Percentiles rank a stretch among this genome's conserved stretches.
Conservation (phyloP, 495 filamentous ascomycete genomes). For the Hypomontagnella monticulosa region DNA sequence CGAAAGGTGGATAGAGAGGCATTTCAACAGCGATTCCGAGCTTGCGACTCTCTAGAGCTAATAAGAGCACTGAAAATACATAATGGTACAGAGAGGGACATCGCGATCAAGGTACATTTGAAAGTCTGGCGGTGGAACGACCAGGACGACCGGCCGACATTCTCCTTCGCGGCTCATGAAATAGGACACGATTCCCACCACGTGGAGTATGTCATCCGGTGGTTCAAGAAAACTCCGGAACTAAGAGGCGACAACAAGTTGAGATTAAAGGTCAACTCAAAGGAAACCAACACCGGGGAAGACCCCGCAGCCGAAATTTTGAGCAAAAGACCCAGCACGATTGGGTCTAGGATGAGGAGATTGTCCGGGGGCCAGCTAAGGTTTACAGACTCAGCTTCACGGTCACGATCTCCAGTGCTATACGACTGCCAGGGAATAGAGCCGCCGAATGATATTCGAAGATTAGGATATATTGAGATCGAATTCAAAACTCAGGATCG, state of each 20-base stretch:
- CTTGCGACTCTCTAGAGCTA: conserved; percentile 23
- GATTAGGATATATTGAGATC: conserved; percentile 33
- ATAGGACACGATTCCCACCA: conserved; percentile 11
- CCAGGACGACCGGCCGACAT: conserved; percentile 29
- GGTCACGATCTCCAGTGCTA: conserved; percentile 7
- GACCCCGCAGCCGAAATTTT: background rate
- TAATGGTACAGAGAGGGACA: conserved; percentile 15
- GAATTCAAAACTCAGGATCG: conserved; percentile 30
- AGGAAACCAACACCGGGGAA: conserved; percentile 12
- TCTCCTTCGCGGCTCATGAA: conserved; percentile 34
- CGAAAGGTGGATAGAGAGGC: conserved; percentile 28
- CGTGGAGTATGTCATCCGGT: conserved; percentile 35
- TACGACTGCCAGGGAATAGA: conserved; percentile 20
- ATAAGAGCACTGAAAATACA: conserved; percentile 26
- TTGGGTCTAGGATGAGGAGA: conserved; percentile 7
- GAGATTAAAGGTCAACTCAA: conserved; percentile 24
- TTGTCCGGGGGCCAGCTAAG: conserved; percentile 5
- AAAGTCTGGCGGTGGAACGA: conserved; percentile 35
- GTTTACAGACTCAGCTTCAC: conserved; percentile 4
- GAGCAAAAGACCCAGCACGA: conserved; percentile 10
- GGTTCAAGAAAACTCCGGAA: conserved; percentile 38
- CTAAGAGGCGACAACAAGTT: conserved; percentile 30
- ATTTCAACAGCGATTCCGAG: conserved; percentile 28
- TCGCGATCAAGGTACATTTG: conserved; percentile 28
- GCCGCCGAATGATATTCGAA: conserved; percentile 27